Conservation (phyloP, 257 asterid species). For the Forsythia viridissima region DNA sequence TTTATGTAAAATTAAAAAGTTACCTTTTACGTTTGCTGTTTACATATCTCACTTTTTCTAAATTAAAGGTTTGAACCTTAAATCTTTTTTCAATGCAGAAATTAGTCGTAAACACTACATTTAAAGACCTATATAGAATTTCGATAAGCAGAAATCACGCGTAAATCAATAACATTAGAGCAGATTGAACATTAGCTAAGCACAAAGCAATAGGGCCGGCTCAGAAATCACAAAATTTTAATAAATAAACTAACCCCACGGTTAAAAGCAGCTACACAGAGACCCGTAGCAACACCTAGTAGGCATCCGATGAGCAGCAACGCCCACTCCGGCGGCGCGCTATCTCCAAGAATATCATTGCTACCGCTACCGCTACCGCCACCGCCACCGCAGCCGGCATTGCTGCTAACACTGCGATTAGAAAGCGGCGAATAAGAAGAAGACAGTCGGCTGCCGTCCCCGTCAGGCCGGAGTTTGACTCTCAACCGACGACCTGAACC, state of each 20-base stretch:
- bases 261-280: slow-evolving; percentile 87
- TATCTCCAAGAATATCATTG: slow-evolving; percentile 70
- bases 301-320: slow-evolving; percentile 87
- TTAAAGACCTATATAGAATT: background rate
- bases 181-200: too few relatives aligned
- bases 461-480: slow-evolving; percentile 35
- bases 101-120: background rate
- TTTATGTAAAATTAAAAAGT: background rate
- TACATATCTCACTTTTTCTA: background rate
- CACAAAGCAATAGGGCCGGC: too few relatives aligned
- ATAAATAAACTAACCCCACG: slow-evolving; percentile 73
- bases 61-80: background rate
- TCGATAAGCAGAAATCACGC: background rate
- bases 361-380: slow-evolving; percentile 30
- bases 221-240: slow-evolving; percentile 4
- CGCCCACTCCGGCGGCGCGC: slow-evolving; percentile 99
- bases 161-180: too few relatives aligned
- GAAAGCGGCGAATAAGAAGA: slow-evolving; percentile 42
- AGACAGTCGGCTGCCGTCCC: slow-evolving; percentile 35
- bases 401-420: slow-evolving; percentile 37
- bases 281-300: slow-evolving; percentile 94
- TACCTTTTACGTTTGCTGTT: background rate
- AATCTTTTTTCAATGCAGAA: too few relatives aligned
- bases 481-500: slow-evolving; percentile 50
- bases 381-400: slow-evolving; percentile 28